A percentile compares a stretch with the other conserved stretches of the same genome.
These are phyloP conservation scores for Agaricus subrufescens DNA, from an alignment of 768 basidiomycete species.

Conservation along the genomic window DNA sequence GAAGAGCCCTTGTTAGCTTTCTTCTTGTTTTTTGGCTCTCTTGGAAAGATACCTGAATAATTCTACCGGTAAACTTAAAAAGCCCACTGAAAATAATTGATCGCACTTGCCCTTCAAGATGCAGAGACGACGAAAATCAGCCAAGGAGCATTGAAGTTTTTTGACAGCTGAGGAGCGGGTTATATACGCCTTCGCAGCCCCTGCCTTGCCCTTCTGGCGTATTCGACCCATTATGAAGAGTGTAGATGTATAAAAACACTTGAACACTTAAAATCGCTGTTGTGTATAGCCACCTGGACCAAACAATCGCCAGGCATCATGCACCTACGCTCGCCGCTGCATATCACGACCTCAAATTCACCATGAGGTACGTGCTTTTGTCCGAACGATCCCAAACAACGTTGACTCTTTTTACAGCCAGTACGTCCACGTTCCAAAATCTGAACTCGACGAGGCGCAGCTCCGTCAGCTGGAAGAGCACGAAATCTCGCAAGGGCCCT, in stretches of 20 bases:
- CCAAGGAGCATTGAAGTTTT: conserved; percentile 93
- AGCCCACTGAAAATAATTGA: not conserved
- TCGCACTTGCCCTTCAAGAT: conserved; percentile 83
- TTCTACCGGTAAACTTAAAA: not conserved
- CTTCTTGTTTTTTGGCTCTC: conserved; percentile 89
- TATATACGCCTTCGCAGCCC: conserved; percentile 87
- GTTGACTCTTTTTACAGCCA: conserved; percentile 50
- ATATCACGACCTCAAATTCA: conserved; percentile 6
- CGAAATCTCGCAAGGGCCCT: conserved; percentile 96
- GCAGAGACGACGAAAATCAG: conserved; percentile 94
- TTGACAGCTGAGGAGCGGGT: conserved; percentile 90
- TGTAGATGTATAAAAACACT: not conserved
- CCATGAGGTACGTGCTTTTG: conserved; percentile 31
- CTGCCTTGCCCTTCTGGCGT: conserved; percentile 82
- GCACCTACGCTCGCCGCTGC: not conserved
- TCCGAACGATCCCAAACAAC: not conserved
- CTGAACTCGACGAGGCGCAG: conserved; percentile 96
- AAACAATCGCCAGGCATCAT: conserved; percentile 20
- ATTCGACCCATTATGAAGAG: conserved; percentile 61
- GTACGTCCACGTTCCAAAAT: conserved; percentile 95
- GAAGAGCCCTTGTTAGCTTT: conserved; percentile 97
- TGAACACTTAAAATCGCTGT: conserved; percentile 26
- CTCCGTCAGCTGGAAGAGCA: conserved; percentile 95
- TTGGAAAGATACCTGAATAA: conserved; percentile 88
- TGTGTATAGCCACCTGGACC: conserved; percentile 19